Evolutionary conservation across 306 rosid species (phyloP).

Genomic region (Quercus aquifolioides): DNA sequence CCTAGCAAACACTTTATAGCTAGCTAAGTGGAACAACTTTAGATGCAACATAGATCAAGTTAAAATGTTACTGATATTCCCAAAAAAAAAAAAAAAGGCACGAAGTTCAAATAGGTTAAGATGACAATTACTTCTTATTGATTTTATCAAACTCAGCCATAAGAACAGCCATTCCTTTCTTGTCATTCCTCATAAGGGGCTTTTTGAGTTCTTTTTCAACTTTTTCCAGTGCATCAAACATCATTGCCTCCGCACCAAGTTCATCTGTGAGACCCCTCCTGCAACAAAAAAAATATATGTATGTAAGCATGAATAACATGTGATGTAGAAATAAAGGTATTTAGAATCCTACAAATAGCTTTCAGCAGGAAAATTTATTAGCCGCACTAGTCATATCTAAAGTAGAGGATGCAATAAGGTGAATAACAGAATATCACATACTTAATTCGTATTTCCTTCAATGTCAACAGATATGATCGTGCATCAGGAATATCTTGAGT

Average conservation of each 20-base stretch:
- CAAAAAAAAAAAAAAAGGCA: background rate
- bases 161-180: slow-evolving; percentile 86
- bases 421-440: slow-evolving; percentile 31
- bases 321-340: background rate
- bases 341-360: background rate
- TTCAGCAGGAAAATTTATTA: background rate
- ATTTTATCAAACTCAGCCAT: slow-evolving; percentile 82
- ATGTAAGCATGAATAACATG: background rate
- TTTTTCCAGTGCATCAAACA: slow-evolving; percentile 88
- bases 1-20: background rate
- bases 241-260: slow-evolving; percentile 82
- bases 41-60: background rate
- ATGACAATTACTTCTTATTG: slow-evolving; percentile 59
- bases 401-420: slow-evolving; percentile 12
- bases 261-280: slow-evolving; percentile 81
- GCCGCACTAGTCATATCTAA: background rate
- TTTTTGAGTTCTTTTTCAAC: slow-evolving; percentile 77
- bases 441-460: slow-evolving; percentile 82
- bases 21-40: background rate
- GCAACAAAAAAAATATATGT: slow-evolving; percentile 17
- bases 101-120: background rate
- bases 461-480: slow-evolving; percentile 72
- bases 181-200: slow-evolving; percentile 84
- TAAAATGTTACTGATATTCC: background rate
- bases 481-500: slow-evolving; percentile 89